Base-by-base conservation (phyloP, 2,329 filamentous ascomycete species). In the Colletotrichum sp. region DNA sequence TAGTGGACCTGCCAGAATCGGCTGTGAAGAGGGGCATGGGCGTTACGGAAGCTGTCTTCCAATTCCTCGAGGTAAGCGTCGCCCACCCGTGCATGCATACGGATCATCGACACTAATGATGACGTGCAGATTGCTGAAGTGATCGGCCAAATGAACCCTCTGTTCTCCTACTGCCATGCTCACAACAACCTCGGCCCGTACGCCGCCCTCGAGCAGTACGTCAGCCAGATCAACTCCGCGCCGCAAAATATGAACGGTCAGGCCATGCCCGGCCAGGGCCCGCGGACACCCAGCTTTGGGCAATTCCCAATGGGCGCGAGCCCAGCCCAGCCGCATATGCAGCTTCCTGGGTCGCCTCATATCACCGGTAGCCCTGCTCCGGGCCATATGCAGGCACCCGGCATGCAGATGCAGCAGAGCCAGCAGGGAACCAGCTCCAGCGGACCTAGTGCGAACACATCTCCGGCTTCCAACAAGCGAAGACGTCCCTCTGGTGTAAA, bases 391-490 rank as follows among this genome's bases (percentile, higher is more conserved):
- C 91, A 92, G 82, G 91, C 92, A 68, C 92, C 92, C 26, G 88
- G 88, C 77, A 94, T 94, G 92, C 91, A 92, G 82, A 86, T 92
- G 76, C 92, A 94, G 81, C 90, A 91, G 78, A 93, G 92, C 81
- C 92, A 93, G 82, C 92, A 94, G 81, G 92, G 92, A 52, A 93
- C 92, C 36, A 91, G 87, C 82, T 93, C 92, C 12, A 92, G 90
- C 81, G 92, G 91, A 3, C 91, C 92, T 8, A 93, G 92, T 81
- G 92, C 92, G 72, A 94, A 93, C 84, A 94, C 92, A 7, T 92
- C 91, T 36, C 91, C 91, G 52, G 88, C 90, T 28, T 90, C 89
- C 39, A 92, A 91, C 78, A 92, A 92, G 83, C 86, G 90, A 70
- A 84, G 91, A 79, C 86, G 91, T 34, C 89, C 90, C 1, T 92